phyloP scores from a whole-genome alignment of 345 rosid genomes.

The Melaleuca alternifolia region DNA sequence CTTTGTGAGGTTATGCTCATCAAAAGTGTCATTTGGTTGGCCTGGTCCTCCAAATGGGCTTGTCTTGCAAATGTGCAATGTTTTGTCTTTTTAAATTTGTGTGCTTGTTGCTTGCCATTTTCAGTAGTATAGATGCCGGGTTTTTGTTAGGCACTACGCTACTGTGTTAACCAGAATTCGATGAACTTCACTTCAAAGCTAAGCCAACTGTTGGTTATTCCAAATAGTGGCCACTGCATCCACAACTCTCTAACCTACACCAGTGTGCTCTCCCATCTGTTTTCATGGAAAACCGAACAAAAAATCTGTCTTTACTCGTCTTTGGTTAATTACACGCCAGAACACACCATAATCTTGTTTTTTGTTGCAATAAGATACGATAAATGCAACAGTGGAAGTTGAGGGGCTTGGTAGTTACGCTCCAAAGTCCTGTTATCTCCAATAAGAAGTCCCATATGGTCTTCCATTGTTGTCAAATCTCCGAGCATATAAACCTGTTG shows the following conservation, averaged over 20 bases:
- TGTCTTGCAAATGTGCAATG: background rate
- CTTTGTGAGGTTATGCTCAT: background rate
- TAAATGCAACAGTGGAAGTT: background rate
- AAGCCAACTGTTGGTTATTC: background rate
- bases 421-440: background rate
- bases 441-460: background rate
- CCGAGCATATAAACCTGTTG: background rate
- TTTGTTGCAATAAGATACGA: background rate
- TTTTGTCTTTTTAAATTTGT: background rate
- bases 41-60: background rate
- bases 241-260: background rate
- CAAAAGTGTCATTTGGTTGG: background rate
- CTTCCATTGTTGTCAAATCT: background rate
- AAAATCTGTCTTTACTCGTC: background rate
- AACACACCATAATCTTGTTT: background rate
- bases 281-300: background rate
- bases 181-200: background rate
- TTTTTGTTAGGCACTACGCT: background rate
- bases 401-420: background rate
- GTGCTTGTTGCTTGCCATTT: background rate
- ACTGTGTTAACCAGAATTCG: background rate
- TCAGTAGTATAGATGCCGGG: background rate
- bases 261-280: background rate
- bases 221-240: background rate
- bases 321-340: background rate